Percentiles rank a stretch among this genome's conserved stretches.
Conservation (phyloP, 257 asterid genomes). For the Paulownia fortunei region DNA sequence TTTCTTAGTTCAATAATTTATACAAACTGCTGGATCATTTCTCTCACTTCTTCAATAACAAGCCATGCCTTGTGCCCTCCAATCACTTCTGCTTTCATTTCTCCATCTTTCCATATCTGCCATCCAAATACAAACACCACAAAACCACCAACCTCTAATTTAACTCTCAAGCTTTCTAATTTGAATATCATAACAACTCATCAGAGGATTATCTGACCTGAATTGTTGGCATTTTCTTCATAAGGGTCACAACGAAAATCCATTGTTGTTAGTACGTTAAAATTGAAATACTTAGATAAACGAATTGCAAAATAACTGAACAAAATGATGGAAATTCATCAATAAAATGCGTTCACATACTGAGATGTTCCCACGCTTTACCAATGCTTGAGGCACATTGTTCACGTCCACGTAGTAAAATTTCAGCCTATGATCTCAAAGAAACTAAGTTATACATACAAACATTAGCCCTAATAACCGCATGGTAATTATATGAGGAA, state of each 20-base stretch:
- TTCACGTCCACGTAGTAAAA: conserved; percentile 87
- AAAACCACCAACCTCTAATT: not conserved
- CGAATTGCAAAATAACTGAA: not conserved
- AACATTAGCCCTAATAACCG: not conserved
- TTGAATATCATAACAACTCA: not conserved
- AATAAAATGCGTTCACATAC: conserved; percentile 45
- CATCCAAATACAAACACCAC: not conserved
- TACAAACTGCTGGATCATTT: conserved; percentile 67
- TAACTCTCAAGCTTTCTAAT: not conserved
- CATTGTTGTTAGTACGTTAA: conserved; percentile 1
- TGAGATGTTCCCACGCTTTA: conserved; percentile 83
- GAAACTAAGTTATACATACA: too few species aligned
- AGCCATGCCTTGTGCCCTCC: conserved; percentile 99
- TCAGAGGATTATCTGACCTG: conserved; percentile 61
- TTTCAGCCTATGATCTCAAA: conserved; percentile 66
- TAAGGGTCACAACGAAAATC: not conserved
- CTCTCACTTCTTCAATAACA: conserved; percentile 86
- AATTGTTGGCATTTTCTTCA: conserved; percentile 98
- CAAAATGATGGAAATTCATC: not conserved
- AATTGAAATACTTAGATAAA: too few species aligned
- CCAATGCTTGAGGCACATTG: conserved; percentile 79
- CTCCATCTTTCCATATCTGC: conserved; percentile 96
- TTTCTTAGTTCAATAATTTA: not conserved
- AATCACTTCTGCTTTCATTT: conserved; percentile 88
- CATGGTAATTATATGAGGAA: not conserved